phyloP scores from a whole-genome alignment of 2,329 filamentous ascomycete species.

The Cladosporium austrohemisphaericum region DNA sequence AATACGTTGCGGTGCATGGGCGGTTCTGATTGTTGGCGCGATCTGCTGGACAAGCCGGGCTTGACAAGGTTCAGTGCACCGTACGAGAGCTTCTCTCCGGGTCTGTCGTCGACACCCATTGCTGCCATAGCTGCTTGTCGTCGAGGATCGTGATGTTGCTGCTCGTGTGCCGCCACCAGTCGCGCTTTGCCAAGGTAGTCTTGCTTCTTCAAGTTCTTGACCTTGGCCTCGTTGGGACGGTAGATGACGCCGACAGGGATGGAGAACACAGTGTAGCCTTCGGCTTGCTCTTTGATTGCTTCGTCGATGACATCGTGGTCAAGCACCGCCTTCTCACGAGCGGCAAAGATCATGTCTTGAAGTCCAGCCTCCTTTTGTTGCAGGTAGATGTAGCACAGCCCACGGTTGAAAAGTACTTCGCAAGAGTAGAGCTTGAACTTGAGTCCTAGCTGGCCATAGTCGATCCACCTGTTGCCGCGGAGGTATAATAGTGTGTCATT shows the following conservation, averaged over 20 bases:
- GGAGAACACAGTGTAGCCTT: conserved; percentile 98
- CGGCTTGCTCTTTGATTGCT: conserved; percentile 86
- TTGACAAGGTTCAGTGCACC: conserved; percentile 92
- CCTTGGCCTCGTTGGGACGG: conserved; percentile 93
- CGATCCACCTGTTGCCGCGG: conserved; percentile 92
- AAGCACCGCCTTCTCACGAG: conserved; percentile 92
- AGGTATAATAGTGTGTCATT: conserved; percentile 96
- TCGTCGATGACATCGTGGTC: conserved; percentile 98
- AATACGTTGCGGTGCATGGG: conserved; percentile 77
- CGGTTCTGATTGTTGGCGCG: conserved; percentile 78
- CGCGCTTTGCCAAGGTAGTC: conserved; percentile 97
- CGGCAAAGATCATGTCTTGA: conserved; percentile 84
- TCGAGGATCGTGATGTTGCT: conserved; percentile 25
- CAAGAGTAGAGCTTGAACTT: conserved; percentile 97
- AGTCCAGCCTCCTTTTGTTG: conserved; percentile 87
- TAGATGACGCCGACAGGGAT: conserved; percentile 96
- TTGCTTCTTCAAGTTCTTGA: conserved; percentile 96
- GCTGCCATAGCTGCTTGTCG: conserved; percentile 35
- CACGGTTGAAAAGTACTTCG: conserved; percentile 95
- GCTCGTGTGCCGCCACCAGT: conserved; percentile 67
- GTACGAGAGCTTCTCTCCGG: conserved; percentile 79
- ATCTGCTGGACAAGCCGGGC: conserved; percentile 70
- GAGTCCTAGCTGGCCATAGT: conserved; percentile 92
- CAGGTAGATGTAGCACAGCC: conserved; percentile 94
- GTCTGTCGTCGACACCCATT: conserved; percentile 71